Conservation (phyloP, 345 rosid genomes). For the Bruguiera gymnorhiza region DNA sequence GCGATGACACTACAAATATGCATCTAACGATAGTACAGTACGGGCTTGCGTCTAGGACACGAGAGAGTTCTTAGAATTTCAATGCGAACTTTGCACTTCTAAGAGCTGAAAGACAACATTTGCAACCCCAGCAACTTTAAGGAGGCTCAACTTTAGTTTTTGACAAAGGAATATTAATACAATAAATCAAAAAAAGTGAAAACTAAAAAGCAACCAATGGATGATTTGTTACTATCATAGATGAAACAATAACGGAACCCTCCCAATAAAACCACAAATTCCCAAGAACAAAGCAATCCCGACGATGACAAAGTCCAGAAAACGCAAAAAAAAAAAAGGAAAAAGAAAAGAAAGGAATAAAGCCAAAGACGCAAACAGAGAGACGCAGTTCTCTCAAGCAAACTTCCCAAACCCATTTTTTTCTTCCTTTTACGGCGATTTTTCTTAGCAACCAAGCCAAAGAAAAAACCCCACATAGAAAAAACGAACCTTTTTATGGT, state of each 20-base stretch:
- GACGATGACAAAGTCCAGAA: background rate
- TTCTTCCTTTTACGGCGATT: no score
- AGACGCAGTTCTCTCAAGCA: no score
- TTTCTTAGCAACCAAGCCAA: no score
- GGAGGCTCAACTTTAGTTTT: background rate
- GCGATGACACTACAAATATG: no score
- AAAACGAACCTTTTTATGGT: constrained; percentile 15
- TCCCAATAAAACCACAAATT: background rate
- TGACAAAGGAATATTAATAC: background rate
- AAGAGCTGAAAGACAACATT: background rate
- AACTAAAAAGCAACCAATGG: background rate
- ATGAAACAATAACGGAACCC: background rate
- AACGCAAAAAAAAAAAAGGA: background rate
- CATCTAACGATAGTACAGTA: no score
- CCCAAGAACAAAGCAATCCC: background rate
- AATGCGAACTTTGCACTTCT: background rate
- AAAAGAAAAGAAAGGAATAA: background rate
- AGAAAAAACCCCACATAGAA: background rate
- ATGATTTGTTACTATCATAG: background rate
- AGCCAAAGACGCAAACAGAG: no score
- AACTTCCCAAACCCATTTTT: no score
- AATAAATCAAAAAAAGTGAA: background rate
- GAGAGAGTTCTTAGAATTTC: background rate
- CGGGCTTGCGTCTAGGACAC: background rate
- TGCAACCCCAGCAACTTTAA: constrained; percentile 6